A percentile compares a stretch with the other conserved stretches of the same genome.
These are phyloP conservation scores for Auxenochlorella pyrenoidosa DNA, from an alignment of 139 green algal genomes.

Conservation along the genomic window DNA sequence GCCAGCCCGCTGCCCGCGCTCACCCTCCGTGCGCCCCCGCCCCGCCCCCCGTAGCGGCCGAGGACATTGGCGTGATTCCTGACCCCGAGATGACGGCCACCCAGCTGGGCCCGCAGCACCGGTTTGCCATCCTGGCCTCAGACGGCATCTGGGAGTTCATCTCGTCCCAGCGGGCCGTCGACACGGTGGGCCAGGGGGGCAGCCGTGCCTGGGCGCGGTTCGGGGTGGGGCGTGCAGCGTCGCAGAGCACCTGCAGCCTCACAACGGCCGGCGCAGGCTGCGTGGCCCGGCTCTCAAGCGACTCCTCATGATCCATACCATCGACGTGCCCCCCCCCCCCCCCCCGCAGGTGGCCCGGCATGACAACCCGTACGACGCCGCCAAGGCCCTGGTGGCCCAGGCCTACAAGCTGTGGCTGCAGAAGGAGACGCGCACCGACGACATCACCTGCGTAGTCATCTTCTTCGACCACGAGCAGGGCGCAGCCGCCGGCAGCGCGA, in stretches of 20 bases:
- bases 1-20: no score
- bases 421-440: slow-evolving; percentile 93
- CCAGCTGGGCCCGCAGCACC: slow-evolving; percentile 61
- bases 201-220: neutral
- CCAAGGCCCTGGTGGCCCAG: slow-evolving; percentile 30
- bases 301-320: no score
- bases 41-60: slow-evolving; percentile 67
- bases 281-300: no score
- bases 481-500: neutral
- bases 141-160: slow-evolving; percentile 99
- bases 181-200: slow-evolving; percentile 74
- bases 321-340: neutral
- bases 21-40: neutral
- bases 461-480: slow-evolving; percentile 53
- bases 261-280: no score
- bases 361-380: slow-evolving; percentile 29
- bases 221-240: neutral
- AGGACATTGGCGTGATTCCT: slow-evolving; percentile 91
- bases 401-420: slow-evolving; percentile 91
- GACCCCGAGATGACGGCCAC: slow-evolving; percentile 85
- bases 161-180: slow-evolving; percentile 84
- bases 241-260: no score
- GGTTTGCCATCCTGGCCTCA: slow-evolving; percentile 90
- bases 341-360: neutral
- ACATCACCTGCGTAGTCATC: slow-evolving; percentile 93